phyloP scores from a whole-genome alignment of 345 rosid genomes.

The Eucalyptus curtisii region DNA sequence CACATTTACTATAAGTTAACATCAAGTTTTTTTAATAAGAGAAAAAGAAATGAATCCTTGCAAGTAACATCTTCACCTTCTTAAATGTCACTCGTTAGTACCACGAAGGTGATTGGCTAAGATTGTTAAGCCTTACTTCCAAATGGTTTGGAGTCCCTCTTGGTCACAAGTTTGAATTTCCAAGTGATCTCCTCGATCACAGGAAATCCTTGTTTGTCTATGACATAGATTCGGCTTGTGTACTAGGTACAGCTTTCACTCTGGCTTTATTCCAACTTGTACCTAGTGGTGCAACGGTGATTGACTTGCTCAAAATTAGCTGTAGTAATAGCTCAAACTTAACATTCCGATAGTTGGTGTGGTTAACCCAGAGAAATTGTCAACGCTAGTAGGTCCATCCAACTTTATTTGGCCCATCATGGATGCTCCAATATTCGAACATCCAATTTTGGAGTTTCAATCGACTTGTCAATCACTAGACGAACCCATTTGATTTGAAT shows the following conservation, averaged over 20 bases:
- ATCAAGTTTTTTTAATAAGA: neutral
- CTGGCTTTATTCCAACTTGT: neutral
- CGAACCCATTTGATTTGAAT: neutral
- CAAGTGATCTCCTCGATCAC: neutral
- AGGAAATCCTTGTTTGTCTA: neutral
- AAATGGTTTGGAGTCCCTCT: neutral
- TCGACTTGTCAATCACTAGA: neutral
- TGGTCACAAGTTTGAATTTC: neutral
- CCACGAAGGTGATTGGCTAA: neutral
- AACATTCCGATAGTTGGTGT: neutral
- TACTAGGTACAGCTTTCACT: neutral
- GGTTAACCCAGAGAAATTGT: neutral
- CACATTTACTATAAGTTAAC: neutral
- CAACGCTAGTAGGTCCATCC: neutral
- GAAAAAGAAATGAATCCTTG: neutral
- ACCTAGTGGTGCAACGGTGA: neutral
- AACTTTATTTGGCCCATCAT: neutral
- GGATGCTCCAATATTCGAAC: neutral
- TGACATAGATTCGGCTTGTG: neutral
- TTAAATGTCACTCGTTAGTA: neutral
- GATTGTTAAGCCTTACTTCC: neutral
- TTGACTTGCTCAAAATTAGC: neutral
- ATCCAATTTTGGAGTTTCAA: neutral
- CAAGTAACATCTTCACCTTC: neutral
- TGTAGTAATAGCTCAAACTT: neutral